A percentile compares a stretch with the other conserved stretches of the same genome.
Conservation (phyloP, 2,329 filamentous ascomycete species). For the Fusarium agapanthi region DNA sequence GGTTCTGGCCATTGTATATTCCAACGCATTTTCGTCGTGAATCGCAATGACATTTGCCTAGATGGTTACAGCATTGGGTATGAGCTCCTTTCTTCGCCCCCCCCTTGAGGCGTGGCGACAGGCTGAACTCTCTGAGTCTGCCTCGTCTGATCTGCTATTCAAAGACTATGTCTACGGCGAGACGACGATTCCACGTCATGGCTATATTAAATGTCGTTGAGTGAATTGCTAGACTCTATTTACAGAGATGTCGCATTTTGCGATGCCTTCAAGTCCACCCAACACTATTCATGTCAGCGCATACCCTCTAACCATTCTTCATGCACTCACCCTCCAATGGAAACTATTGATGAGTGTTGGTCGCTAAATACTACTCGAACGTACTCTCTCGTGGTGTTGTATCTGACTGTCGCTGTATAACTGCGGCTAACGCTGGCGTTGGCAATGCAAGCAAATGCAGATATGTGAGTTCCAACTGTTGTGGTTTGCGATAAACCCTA, state of each 20-base stretch:
- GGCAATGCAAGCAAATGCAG: not conserved
- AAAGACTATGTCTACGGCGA: not conserved
- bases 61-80: not conserved
- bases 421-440: not conserved
- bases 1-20: not conserved
- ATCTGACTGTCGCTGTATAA: not conserved
- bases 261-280: not conserved
- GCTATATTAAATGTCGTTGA: not conserved
- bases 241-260: not conserved
- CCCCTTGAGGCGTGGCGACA: not conserved
- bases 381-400: not conserved
- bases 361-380: not conserved
- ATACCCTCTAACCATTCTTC: not conserved
- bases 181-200: not conserved
- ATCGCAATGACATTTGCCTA: not conserved
- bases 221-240: not conserved
- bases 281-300: not conserved
- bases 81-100: not conserved
- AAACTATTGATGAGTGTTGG: not conserved
- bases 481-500: not conserved
- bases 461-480: not conserved
- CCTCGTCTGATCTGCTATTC: not conserved
- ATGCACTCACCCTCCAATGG: not conserved
- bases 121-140: not conserved
- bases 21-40: not conserved